Conservation (phyloP, 2,329 filamentous ascomycete genomes). For the Colletotrichum sublineola region DNA sequence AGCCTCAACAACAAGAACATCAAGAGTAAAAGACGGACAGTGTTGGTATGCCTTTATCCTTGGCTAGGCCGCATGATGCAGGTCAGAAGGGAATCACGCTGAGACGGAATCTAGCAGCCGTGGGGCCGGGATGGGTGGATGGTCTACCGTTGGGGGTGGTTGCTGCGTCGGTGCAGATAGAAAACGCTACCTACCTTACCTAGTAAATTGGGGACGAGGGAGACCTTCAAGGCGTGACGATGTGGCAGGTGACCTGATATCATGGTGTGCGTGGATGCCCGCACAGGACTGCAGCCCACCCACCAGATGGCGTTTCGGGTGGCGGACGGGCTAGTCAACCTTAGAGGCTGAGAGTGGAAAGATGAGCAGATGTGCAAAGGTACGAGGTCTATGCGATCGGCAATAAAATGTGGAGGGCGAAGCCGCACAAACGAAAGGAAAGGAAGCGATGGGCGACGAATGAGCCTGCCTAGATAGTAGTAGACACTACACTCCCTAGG, state of each 20-base stretch:
- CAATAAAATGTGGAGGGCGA: constrained; percentile 10
- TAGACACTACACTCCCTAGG: neutral
- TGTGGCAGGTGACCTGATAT: constrained; percentile 33
- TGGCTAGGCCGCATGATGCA: constrained; percentile 37
- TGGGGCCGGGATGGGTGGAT: constrained; percentile 13
- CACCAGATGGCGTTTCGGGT: constrained; percentile 10
- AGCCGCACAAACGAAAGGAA: neutral
- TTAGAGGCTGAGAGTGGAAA: neutral
- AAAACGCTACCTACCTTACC: neutral
- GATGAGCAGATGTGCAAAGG: neutral
- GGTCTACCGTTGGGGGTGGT: neutral
- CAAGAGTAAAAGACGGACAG: constrained; percentile 13
- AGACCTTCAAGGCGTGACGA: constrained; percentile 26
- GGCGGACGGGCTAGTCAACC: constrained; percentile 26
- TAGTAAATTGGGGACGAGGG: constrained; percentile 14
- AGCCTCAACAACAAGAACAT: neutral
- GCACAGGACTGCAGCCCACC: constrained; percentile 17
- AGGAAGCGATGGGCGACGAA: neutral
- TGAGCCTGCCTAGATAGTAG: neutral
- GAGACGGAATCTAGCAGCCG: constrained; percentile 25
- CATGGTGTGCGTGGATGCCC: constrained; percentile 15
- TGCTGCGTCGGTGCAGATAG: constrained; percentile 10
- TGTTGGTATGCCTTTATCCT: constrained; percentile 24
- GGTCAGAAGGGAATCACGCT: constrained; percentile 25
- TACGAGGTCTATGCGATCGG: constrained; percentile 20